Evolutionary conservation across 2,329 filamentous ascomycete genomes (phyloP).

Genomic region (Mycosphaerella sp.): DNA sequence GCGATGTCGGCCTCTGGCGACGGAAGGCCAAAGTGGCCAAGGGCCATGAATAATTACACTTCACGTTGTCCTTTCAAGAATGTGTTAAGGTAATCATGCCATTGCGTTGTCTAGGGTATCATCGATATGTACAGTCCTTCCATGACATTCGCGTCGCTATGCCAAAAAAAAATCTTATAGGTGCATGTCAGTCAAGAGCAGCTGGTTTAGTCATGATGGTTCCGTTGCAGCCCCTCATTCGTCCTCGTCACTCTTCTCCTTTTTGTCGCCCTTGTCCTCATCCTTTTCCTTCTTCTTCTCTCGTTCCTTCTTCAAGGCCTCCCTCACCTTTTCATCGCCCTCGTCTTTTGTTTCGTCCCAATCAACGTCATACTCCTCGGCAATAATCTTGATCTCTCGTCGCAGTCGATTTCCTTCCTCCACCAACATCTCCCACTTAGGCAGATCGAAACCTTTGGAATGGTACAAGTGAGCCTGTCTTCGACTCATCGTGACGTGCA

Average conservation of each 20-base stretch:
- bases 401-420: slow-evolving; percentile 73
- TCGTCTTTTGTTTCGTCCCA: slow-evolving; percentile 45
- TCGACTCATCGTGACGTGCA: slow-evolving; percentile 77
- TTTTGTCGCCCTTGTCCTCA: slow-evolving; percentile 52
- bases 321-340: slow-evolving; percentile 29
- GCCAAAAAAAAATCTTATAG: not conserved
- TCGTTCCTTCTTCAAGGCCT: slow-evolving; percentile 52
- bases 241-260: slow-evolving; percentile 41
- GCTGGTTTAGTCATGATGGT: not conserved
- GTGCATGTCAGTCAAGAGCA: not conserved
- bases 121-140: not conserved
- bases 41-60: too few species aligned
- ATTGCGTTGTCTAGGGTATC: slow-evolving; percentile 8
- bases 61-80: too few species aligned
- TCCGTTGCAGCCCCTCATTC: not conserved
- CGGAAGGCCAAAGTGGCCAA: too few species aligned
- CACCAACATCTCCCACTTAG: slow-evolving; percentile 69
- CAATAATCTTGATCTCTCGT: slow-evolving; percentile 71
- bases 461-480: slow-evolving; percentile 73
- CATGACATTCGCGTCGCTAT: not conserved
- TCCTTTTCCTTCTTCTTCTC: slow-evolving; percentile 25
- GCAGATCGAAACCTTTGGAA: slow-evolving; percentile 65
- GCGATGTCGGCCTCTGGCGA: too few species aligned
- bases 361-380: slow-evolving; percentile 81
- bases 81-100: not conserved